Percentiles rank a stretch among this genome's conserved stretches.
These are phyloP conservation scores for Citrus reticulata DNA, from an alignment of 345 rosid genomes.

Conservation along the genomic window DNA sequence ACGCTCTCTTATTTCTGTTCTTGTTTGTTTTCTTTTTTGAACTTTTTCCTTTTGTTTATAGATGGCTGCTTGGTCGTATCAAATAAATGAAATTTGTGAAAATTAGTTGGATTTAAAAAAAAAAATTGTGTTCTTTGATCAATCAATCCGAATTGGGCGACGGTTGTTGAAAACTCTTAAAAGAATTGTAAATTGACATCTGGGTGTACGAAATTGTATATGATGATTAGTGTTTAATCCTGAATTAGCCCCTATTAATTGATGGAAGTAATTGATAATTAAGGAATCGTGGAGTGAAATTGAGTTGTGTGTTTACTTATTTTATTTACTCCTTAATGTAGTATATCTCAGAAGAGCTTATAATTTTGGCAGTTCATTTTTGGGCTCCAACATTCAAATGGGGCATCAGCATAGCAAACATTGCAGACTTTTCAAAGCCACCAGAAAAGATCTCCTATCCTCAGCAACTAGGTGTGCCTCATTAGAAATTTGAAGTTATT, in stretches of 20 bases:
- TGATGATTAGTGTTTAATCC: neutral
- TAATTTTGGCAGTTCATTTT: slow-evolving; percentile 28
- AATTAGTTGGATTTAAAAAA: too few relatives aligned
- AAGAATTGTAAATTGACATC: neutral
- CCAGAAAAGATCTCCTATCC: slow-evolving; percentile 49
- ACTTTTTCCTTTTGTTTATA: neutral
- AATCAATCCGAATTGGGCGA: neutral
- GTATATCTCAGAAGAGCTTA: neutral
- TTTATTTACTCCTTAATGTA: neutral
- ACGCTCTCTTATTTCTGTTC: neutral
- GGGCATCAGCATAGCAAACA: slow-evolving; percentile 48
- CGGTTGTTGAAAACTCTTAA: neutral
- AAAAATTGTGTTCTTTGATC: too few relatives aligned
- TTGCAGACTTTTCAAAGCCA: slow-evolving; percentile 49
- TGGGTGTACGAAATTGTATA: neutral
- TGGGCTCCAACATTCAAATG: slow-evolving; percentile 62
- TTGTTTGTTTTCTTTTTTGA: neutral
- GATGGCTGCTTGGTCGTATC: neutral
- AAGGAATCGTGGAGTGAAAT: neutral
- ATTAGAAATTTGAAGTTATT: neutral
- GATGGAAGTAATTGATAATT: neutral
- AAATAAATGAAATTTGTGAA: neutral
- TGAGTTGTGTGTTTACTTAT: neutral
- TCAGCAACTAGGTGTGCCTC: slow-evolving; percentile 35
- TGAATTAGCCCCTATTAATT: neutral